Evolutionary conservation across 31 red algal species (phyloP).

Genomic region (Porphyra umbilicalis): DNA sequence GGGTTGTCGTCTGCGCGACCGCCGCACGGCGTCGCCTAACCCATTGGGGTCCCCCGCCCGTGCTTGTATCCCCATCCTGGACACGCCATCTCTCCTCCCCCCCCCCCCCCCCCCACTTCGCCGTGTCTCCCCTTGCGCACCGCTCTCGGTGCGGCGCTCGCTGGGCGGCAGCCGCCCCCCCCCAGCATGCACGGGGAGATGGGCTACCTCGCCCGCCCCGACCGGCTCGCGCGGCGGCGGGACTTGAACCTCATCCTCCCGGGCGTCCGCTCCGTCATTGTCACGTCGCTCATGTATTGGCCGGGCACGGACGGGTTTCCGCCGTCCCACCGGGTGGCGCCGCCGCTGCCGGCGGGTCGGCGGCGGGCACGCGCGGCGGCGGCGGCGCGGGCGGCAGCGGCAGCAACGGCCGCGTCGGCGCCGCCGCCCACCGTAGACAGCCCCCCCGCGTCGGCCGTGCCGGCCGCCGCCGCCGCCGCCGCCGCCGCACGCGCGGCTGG

Average conservation of each 20-base stretch:
- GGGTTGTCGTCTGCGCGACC: too few relatives aligned
- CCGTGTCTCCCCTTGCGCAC: neutral
- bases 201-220: constrained; percentile 85
- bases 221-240: constrained; percentile 66
- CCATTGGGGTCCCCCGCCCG: too few relatives aligned
- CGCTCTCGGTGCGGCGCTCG: neutral
- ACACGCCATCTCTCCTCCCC: neutral
- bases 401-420: neutral
- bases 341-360: neutral
- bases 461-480: neutral
- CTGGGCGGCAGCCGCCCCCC: too few relatives aligned
- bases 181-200: constrained; percentile 72
- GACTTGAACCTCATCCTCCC: constrained; percentile 65
- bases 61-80: neutral
- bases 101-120: neutral
- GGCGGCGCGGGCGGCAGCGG: neutral
- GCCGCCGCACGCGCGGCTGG: neutral
- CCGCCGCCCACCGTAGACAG: neutral
- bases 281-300: constrained; percentile 87
- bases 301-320: constrained; percentile 72
- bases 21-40: too few relatives aligned
- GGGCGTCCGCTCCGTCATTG: constrained; percentile 58
- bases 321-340: constrained; percentile 16
- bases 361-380: neutral
- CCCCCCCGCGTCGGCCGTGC: neutral